A percentile compares a stretch with the other conserved stretches of the same genome.
These are phyloP conservation scores for Aristolochia fimbriata DNA, from an alignment of 164 flowering plant species.

Conservation along the genomic window DNA sequence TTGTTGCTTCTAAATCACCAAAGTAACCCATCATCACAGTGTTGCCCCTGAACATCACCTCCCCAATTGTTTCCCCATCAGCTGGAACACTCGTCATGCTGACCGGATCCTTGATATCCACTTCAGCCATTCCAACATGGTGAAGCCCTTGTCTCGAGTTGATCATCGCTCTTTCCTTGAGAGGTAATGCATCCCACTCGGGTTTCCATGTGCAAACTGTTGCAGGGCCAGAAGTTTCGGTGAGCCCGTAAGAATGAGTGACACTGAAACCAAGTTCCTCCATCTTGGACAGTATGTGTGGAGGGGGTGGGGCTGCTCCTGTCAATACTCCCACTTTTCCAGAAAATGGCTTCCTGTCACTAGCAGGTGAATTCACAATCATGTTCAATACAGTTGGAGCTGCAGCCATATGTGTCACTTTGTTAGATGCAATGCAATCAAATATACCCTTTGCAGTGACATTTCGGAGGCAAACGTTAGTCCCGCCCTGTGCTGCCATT, in stretches of 20 bases:
- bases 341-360: slow-evolving; percentile 18
- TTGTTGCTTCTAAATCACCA: slow-evolving; percentile 30
- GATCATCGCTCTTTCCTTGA: slow-evolving; percentile 12
- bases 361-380: slow-evolving; percentile 31
- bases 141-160: slow-evolving; percentile 26
- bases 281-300: slow-evolving; percentile 21
- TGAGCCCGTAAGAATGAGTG: slow-evolving; percentile 51
- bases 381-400: slow-evolving; percentile 64
- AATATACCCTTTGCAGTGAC: slow-evolving; percentile 42
- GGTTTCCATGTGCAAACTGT: slow-evolving; percentile 32
- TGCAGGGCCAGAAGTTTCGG: slow-evolving; percentile 63
- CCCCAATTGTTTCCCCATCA: slow-evolving; percentile 58
- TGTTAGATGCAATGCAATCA: slow-evolving; percentile 33
- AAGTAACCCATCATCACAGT: slow-evolving; percentile 65
- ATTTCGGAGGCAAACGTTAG: slow-evolving; percentile 50
- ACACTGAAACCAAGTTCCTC: slow-evolving; percentile 43
- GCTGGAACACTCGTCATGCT: slow-evolving; percentile 52
- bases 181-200: slow-evolving; percentile 24
- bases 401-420: slow-evolving; percentile 70
- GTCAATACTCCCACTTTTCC: slow-evolving; percentile 32
- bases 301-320: slow-evolving; percentile 45
- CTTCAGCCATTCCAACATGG: slow-evolving; percentile 31
- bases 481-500: slow-evolving; percentile 71
- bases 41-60: slow-evolving; percentile 68
- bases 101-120: slow-evolving; percentile 54